Base-by-base conservation (phyloP, 225 moss, liverwort and hornwort species). In the Sphagnum tenellum region DNA sequence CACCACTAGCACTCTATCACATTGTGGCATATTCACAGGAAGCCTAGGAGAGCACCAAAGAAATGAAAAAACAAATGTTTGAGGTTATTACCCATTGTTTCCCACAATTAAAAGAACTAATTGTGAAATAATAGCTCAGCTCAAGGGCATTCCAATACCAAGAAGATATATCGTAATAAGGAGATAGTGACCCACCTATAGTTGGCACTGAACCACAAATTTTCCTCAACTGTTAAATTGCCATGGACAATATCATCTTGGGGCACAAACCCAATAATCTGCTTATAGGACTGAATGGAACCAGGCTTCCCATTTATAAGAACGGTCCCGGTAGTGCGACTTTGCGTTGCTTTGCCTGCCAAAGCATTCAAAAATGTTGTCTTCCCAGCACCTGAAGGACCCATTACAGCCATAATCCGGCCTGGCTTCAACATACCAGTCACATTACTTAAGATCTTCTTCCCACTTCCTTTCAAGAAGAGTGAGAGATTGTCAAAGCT, bases 231-330 rank as follows among this genome's bases (percentile, higher is more conserved):
- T 9, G 92, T 92, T 5, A 95, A 73, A 64, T 72, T 88, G 3
- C 95, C 95, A 62, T 95, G 95, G 11, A 95, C 95, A 44, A 92
- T 85, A 45, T 95, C 95, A 78, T 95, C 95, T 77, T 95, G 95
- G 13, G 95, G 92, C 48, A 95, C 95, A 55, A 95, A 95, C 5
- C 95, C 95, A 50, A 95, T 95, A 48, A 95, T 86, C 4, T 79
- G 83, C 61, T 79, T 92, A 76, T 86, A 95, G 0, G 86, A 82
- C 61, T 89, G 95, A 47, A 95, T 88, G 9, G 89, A 92, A 7
- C 86, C 95, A 0, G 82, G 76, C 44, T 67, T 75, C 55, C 88
- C 92, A 46, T 95, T 95, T 10, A 95, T 92, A 59, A 84, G 86
- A 2, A 95, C 92, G 3, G 86, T 76, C 1, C 95, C 95, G 3